Evolutionary conservation across 1,284 basidiomycete species (phyloP), one percentile per base, ranked within the genome.

Genomic region (Trametes polyzona): DNA sequence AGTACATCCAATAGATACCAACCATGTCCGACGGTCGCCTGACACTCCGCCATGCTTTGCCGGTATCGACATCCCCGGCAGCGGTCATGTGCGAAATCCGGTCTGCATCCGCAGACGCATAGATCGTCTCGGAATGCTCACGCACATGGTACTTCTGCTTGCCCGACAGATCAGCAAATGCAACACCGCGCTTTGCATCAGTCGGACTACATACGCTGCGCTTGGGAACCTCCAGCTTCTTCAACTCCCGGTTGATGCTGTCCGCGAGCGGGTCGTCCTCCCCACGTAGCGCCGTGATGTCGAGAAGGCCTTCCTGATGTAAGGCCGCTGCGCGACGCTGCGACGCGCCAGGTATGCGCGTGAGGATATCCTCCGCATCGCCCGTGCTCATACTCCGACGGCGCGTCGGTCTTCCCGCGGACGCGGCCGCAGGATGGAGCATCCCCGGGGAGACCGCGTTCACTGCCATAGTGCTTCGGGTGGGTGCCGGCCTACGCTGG

Each of bases 1-100:
- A 16, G 5, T 14, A 6, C 27, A 17, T 16, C 17, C 11, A 3
- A 23, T 29, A 24, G 32, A 27, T 1, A 30, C 4, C 82, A 55
- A 94, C 93, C 89, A 98, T 95, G 69, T 98, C 95, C 8, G 93
- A 96, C 4, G 95, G 94, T 24, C 95, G 78, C 56, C 93, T 83
- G 39, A 98, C 86, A 27, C 88, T 81, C 67, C 87, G 84, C 96
- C 96, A 98, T 1, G 95, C 95, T 68, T 85, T 89, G 7, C 92
- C 90, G 33, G 77, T 75, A 66, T 94, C 88, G 24, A 95, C 78
- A 71, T 96, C 94, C 16, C 93, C 93, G 37, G 90, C 87, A 27
- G 78, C 76, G 46, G 78, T 75, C 67, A 84, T 78, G 71, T 93
- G 92, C 3, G 84, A 80, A 37, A 93, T 77, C 57, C 83, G 80